Conservation (phyloP, 140 eudicot species). For the Oenanthe javanica region DNA sequence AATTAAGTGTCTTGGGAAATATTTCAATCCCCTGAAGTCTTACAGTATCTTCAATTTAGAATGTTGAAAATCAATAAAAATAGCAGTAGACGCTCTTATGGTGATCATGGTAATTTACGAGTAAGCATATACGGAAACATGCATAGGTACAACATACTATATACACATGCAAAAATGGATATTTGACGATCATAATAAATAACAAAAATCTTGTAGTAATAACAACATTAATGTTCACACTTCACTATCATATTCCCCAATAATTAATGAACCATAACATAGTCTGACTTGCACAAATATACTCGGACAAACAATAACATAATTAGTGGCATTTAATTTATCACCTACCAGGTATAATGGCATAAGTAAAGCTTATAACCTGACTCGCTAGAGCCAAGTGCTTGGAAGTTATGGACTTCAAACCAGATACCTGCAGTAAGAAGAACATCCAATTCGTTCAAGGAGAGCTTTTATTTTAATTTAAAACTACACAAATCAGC, state of each 20-base stretch:
- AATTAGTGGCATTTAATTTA: constrained; percentile 13
- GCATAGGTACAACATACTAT: background rate
- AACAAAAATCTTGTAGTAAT: background rate
- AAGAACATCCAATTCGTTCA: background rate
- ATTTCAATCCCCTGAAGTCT: background rate
- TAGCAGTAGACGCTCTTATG: background rate
- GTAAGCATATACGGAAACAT: background rate
- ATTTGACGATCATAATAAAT: background rate
- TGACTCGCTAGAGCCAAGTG: constrained; percentile 98
- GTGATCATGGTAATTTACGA: background rate
- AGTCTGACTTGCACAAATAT: background rate
- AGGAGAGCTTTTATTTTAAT: background rate
- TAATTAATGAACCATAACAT: constrained; percentile 6
- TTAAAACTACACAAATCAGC: background rate
- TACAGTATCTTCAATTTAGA: background rate
- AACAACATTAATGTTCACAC: background rate
- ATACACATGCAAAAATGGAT: background rate
- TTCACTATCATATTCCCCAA: background rate
- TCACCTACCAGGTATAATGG: constrained; percentile 89
- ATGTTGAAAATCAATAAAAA: background rate
- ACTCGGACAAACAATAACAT: background rate
- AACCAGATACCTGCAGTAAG: constrained; percentile 76
- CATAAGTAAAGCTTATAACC: constrained; percentile 74
- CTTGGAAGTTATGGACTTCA: constrained; percentile 89
- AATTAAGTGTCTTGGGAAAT: background rate